Conservation (phyloP, 176 grass and related monocot genomes). For the Alopecurus myosuroides region DNA sequence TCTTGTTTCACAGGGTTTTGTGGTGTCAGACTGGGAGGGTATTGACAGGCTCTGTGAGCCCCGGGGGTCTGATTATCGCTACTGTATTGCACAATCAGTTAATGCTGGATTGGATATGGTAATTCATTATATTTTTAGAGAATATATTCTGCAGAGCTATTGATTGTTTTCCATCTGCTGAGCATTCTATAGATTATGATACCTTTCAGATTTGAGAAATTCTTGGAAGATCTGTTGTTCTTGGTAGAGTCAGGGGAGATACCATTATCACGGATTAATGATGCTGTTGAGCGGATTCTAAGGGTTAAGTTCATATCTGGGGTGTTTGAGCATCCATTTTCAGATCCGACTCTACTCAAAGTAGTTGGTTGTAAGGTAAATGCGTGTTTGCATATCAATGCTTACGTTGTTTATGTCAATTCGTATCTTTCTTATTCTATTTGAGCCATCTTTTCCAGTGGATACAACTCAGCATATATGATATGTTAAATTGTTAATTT, state of each 20-base stretch:
- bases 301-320: constrained; percentile 71
- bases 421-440: neutral
- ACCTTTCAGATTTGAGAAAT: no score
- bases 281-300: constrained; percentile 72
- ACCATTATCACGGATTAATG: constrained; percentile 63
- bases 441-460: neutral
- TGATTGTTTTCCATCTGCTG: no score
- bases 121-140: no score
- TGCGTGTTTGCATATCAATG: neutral
- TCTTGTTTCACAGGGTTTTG: constrained; percentile 68
- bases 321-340: constrained; percentile 80
- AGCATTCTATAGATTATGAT: no score
- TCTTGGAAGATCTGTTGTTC: no score
- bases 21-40: constrained; percentile 92
- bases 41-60: constrained; percentile 76
- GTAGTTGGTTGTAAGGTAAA: constrained; percentile 65
- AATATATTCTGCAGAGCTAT: no score
- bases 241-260: constrained; percentile 61
- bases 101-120: constrained; percentile 73
- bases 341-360: constrained; percentile 53
- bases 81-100: constrained; percentile 71
- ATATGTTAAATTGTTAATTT: neutral
- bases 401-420: neutral
- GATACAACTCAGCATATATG: neutral
- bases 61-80: constrained; percentile 69